These are phyloP conservation scores for Tuber calosporum DNA, from an alignment of 495 filamentous ascomycete species.

Conservation along the genomic window DNA sequence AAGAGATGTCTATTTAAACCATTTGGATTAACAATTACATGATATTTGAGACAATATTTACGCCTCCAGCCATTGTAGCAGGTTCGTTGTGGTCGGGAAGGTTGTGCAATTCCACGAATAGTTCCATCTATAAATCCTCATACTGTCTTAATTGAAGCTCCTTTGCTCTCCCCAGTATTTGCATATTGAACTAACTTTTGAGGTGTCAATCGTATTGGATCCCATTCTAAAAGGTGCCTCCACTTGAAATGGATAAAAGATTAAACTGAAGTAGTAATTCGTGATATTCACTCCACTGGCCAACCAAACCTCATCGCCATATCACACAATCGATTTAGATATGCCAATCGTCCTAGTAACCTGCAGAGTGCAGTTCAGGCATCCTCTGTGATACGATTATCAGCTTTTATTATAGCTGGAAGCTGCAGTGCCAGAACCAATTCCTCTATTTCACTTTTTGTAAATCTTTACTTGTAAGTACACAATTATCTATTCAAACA, in stretches of 20 bases:
- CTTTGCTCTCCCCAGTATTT: background rate
- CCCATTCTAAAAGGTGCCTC: conserved; percentile 5
- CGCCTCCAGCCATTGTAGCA: too few relatives aligned
- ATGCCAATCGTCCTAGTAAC: background rate
- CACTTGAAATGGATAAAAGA: background rate
- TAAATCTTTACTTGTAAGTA: background rate
- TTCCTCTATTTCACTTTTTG: background rate
- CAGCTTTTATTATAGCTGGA: background rate
- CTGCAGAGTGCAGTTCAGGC: background rate
- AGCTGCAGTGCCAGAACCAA: background rate
- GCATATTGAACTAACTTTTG: background rate
- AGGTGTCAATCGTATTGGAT: conserved; percentile 6
- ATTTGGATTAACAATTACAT: conserved; percentile 12
- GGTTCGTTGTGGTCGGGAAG: background rate
- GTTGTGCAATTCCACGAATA: conserved; percentile 6
- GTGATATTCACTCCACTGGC: background rate
- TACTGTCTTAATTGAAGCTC: background rate
- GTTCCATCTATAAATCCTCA: conserved; percentile 17
- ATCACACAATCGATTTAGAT: background rate
- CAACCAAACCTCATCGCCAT: background rate
- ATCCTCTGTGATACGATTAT: conserved; percentile 3
- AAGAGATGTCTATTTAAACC: conserved; percentile 16
- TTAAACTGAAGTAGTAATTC: background rate
- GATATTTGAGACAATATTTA: conserved; percentile 10
- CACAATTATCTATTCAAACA: background rate